Evolutionary conservation across 257 asterid genomes (phyloP), one percentile per base, ranked within the genome.

Genomic region (Jaltomata sinuosa): DNA sequence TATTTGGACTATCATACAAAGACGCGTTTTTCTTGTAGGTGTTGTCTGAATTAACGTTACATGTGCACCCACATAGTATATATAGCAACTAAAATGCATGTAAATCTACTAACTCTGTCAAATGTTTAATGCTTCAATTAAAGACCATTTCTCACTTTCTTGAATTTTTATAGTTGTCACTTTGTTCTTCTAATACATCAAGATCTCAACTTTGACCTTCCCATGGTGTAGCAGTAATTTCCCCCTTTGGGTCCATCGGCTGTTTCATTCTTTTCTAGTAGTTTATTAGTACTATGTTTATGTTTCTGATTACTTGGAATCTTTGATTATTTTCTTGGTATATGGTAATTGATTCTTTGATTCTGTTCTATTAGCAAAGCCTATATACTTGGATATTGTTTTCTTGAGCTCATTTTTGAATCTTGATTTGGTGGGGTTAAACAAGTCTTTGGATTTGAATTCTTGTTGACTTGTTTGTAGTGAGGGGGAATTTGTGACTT

Each of bases 171-270:
- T n/a, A 32, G 53, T 34, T 49, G 64, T 36, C 55, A n/a, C 59
- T 52, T 61, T 31, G 31, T 85, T 84, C 76, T 68, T 83, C 85
- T 82, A 53, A 67, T n/a, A n/a, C n/a, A n/a, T 83, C 72, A 71
- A 83, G 85, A 71, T 71, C 85, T 71, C 82, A 52, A 16, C 57
- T 49, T 16, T 83, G 80, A 83, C 53, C 78, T 54, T 83, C 21
- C 31, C 15, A 5, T 40, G 49, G 3, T 69, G 12, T 34, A 83
- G 82, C 49, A 53, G 52, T 36, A 0, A 1, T 80, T 57, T 45
- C 27, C 34, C 27, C 55, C 36, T 18, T 49, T 7, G 64, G 40
- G 40, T 72, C 49, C 79, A 71, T 71, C 15, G 11, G 49, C 49
- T 8, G 36, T 32, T 71, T 15, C 52, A 34, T 9, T 71, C 6